A percentile compares a stretch with the other conserved stretches of the same genome.
These are phyloP conservation scores for Umbelopsis sp. DNA, from an alignment of 192 early-diverging fungal genomes.

Conservation along the genomic window DNA sequence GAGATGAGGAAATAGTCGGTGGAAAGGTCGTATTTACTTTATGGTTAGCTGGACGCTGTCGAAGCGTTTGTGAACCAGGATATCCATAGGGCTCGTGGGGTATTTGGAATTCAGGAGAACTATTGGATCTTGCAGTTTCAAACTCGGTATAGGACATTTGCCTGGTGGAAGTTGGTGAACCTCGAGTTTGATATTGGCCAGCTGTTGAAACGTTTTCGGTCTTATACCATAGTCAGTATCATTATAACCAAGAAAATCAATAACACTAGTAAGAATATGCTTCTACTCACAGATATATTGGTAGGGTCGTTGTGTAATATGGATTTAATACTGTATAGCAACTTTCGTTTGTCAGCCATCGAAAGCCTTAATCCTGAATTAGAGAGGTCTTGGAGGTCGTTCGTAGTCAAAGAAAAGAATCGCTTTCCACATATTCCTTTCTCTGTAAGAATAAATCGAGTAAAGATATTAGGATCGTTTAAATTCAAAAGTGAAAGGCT, in stretches of 20 bases:
- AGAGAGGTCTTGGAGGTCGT: background rate
- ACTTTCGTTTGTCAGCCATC: background rate
- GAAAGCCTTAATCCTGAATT: conserved; percentile 8
- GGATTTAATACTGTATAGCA: conserved; percentile 6
- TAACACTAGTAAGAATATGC: too few relatives aligned
- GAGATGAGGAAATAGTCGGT: background rate
- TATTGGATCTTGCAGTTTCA: background rate
- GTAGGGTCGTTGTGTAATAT: conserved; percentile 1
- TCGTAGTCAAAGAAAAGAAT: background rate
- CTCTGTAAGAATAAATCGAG: background rate
- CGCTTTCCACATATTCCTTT: background rate
- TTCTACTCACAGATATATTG: conserved; percentile 5
- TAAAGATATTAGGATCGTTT: background rate
- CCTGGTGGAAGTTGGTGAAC: background rate
- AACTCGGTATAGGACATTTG: background rate
- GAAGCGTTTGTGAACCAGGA: background rate
- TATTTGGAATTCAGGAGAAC: conserved; percentile 12
- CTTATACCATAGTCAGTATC: background rate
- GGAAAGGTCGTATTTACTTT: background rate
- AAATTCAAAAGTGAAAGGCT: background rate
- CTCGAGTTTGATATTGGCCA: background rate
- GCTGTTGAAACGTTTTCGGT: background rate
- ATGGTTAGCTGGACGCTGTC: background rate
- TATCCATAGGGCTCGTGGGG: background rate
- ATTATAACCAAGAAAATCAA: background rate